Evolutionary conservation across 495 filamentous ascomycete species (phyloP).

Genomic region (Pseudoneurospora amorphoporcata): DNA sequence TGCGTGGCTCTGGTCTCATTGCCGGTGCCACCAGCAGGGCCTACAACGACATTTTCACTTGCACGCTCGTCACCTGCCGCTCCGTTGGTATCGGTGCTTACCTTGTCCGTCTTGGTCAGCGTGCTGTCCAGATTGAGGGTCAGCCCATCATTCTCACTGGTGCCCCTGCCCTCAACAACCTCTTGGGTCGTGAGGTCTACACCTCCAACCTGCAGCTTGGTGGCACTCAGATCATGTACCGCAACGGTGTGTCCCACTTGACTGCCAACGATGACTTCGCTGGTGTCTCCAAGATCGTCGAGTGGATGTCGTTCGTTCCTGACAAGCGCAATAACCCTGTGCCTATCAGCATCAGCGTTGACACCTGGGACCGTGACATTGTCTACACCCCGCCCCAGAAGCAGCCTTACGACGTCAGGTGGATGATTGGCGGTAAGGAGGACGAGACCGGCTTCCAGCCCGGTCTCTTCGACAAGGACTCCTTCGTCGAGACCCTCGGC

Average conservation of each 20-base stretch:
- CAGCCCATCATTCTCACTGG: slow-evolving; percentile 98
- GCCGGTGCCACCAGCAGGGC: slow-evolving; percentile 93
- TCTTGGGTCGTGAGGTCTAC: slow-evolving; percentile 96
- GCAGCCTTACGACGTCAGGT: slow-evolving; percentile 86
- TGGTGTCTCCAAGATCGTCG: slow-evolving; percentile 93
- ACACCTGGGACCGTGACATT: slow-evolving; percentile 88
- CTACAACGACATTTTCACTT: slow-evolving; percentile 98
- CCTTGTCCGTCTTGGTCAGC: slow-evolving; percentile 92
- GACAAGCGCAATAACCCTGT: slow-evolving; percentile 85
- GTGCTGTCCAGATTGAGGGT: slow-evolving; percentile 97
- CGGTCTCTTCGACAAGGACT: slow-evolving; percentile 91
- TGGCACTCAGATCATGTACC: slow-evolving; percentile 99
- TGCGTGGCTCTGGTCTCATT: slow-evolving; percentile 95
- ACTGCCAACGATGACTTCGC: slow-evolving; percentile 96
- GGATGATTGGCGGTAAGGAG: slow-evolving; percentile 84
- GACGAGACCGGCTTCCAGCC: slow-evolving; percentile 68
- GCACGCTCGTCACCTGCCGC: slow-evolving; percentile 94
- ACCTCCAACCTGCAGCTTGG: slow-evolving; percentile 97
- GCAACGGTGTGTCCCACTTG: slow-evolving; percentile 98
- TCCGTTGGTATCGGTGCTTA: slow-evolving; percentile 98
- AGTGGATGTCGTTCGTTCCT: slow-evolving; percentile 94
- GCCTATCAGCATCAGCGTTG: slow-evolving; percentile 73
- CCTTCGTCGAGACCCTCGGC: slow-evolving; percentile 92
- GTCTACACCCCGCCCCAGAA: slow-evolving; percentile 75
- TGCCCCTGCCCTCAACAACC: slow-evolving; percentile 94